These are phyloP conservation scores for Hypoxylon fuscum DNA, from an alignment of 495 filamentous ascomycete genomes.

Conservation along the genomic window DNA sequence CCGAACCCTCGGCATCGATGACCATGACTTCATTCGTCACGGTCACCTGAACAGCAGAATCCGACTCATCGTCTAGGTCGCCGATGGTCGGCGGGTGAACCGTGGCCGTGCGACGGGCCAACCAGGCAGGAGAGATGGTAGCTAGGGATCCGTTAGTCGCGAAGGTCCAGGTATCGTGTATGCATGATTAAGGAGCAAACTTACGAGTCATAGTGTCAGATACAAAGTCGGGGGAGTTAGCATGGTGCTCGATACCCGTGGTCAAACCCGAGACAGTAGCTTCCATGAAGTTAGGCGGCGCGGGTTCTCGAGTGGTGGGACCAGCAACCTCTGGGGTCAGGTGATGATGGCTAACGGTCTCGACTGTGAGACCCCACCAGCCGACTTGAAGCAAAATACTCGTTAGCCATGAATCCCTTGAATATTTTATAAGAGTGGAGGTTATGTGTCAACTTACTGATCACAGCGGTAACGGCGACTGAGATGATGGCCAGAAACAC, in stretches of 20 bases:
- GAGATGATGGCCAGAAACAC: slow-evolving; percentile 18
- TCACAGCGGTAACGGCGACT: not conserved
- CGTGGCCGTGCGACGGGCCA: no score
- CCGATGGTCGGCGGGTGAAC: no score
- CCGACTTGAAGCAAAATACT: slow-evolving; percentile 5
- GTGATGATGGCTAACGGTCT: slow-evolving; percentile 5
- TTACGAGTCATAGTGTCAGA: slow-evolving; percentile 3
- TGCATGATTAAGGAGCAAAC: not conserved
- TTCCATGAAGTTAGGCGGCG: slow-evolving; percentile 1
- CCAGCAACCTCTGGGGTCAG: not conserved
- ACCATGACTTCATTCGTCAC: not conserved
- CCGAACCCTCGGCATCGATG: not conserved
- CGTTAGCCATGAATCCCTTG: slow-evolving; percentile 3
- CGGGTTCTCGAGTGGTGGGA: slow-evolving; percentile 3
- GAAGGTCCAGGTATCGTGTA: not conserved
- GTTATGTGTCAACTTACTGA: slow-evolving; percentile 15
- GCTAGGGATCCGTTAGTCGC: not conserved
- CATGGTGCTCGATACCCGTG: not conserved
- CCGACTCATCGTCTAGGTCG: not conserved
- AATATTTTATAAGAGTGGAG: not conserved
- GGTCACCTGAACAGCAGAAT: not conserved
- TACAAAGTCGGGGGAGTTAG: not conserved
- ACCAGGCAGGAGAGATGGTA: no score
- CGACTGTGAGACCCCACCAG: slow-evolving; percentile 17
- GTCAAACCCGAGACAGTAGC: not conserved